Evolutionary conservation across 2,329 filamentous ascomycete species (phyloP), one percentile per base, ranked within the genome.

Genomic region (Microsporum canis): DNA sequence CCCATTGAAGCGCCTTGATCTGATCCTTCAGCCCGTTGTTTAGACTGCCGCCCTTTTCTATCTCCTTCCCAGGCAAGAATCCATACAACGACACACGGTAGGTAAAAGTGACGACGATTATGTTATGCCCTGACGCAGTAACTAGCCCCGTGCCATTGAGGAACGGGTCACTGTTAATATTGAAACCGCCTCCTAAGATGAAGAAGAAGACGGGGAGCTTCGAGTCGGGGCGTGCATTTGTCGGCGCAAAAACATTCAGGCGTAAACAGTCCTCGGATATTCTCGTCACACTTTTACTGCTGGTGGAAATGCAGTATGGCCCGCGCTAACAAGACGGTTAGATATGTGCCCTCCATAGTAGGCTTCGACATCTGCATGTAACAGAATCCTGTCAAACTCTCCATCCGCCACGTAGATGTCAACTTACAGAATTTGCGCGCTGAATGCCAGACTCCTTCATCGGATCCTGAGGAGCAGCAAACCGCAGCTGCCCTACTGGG

Each of bases 31-130:
- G 75, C 1, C 88, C 88, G 66, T 84, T 85, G 70, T 91, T 91
- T 39, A 85, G 69, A 61, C 79, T 81, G 2, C 82, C 80, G 3
- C 73, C 65, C 65, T 68, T 67, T 36, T 73, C 65, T 0, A 85
- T 72, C 66, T 86, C 80, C 14, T 80, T 74, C 60, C 83, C 78
- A 1, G 83, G 82, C 10, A 91, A 77, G 69, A 91, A 91, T 0
- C 88, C 88, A 65, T 84, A 90, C 0, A 82, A 80, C 0, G 88
- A 88, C 8, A 91, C 86, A 3, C 88, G 84, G 69, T 91, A 91
- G 72, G 90, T 91, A 73, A 89, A 81, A 7, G 79, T 85, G 1
- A 91, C 86, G 0, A 89, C 82, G 0, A 91, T 74, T 31, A 90
- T 85, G 55, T 82, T 78, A 61, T 81, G 74, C 41, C 79, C 77